Base-by-base conservation (phyloP, 345 rosid genomes). In the Geranium rotundifolium region DNA sequence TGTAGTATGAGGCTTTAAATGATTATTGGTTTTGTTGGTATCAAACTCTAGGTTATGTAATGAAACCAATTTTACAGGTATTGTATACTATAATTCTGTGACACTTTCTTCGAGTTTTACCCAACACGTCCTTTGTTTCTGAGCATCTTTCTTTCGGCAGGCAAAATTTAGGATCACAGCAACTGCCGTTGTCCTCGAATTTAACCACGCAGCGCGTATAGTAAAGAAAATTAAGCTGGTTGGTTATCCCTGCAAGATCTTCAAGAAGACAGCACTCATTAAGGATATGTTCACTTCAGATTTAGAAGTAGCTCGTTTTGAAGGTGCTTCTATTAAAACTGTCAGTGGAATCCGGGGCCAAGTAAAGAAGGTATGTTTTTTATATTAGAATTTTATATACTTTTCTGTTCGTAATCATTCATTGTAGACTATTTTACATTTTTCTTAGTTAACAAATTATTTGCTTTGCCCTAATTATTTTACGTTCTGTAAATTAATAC, bases 291-390 rank as follows among this genome's bases (percentile, higher is more conserved):
- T 93, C 76, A 93, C 95, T 54, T 90, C 99, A 37, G 95, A 93
- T 78, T 92, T 93, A 56, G 97, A 93, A 71, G 75, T 93, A 62
- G 97, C 92, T 71, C 81, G 87, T 62, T 88, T 77, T 78, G 96
- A 86, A 80, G 99, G 96, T 74, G 84, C 95, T 56, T 74, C 89
- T 61, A 63, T 90, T 71, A 76, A 78, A 54, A 90, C 99, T 41
- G 99, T 90, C 63, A 90, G 99, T 77, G 97, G 99, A 62, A 90
- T 93, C 65, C 84, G 96, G 13, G 97, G 99, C 56, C 90, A 84
- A 72, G 83, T 90, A 61, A 93, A 93, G 81, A 93, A 84, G 96
- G 97, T 86, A 82, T 31, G 62, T 19, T 17, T 19, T 19, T 27
- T 7, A 19, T 3, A 14, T 0, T 61, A 29, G 8, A 41, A 37